Conservation (phyloP, 257 asterid genomes). For the Gentiana dahurica region DNA sequence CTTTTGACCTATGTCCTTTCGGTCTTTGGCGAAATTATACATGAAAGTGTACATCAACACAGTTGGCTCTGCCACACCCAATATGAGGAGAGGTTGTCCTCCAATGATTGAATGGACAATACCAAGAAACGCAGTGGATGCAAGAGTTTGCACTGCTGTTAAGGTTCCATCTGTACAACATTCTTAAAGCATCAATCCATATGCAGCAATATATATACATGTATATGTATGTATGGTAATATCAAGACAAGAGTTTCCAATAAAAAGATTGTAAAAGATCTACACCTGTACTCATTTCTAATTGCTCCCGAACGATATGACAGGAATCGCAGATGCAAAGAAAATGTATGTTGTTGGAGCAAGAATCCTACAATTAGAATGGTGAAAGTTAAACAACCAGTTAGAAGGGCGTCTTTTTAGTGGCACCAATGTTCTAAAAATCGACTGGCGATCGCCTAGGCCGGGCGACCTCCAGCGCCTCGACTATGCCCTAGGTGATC, state of each 20-base stretch:
- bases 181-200: constrained; percentile 3
- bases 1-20: constrained; percentile 65
- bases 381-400: background rate
- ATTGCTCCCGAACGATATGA: constrained; percentile 95
- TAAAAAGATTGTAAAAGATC: background rate
- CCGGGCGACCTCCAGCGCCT: no score
- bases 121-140: constrained; percentile 90
- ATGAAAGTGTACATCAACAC: constrained; percentile 96
- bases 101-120: constrained; percentile 82
- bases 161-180: constrained; percentile 58
- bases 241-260: background rate
- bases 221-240: no score
- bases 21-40: constrained; percentile 79
- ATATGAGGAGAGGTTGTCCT: constrained; percentile 90
- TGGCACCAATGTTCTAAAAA: no score
- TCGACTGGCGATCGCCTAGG: no score
- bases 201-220: background rate
- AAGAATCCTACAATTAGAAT: constrained; percentile 47
- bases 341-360: constrained; percentile 97
- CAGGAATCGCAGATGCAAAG: constrained; percentile 98
- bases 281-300: constrained; percentile 71
- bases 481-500: no score
- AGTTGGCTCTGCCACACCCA: constrained; percentile 98
- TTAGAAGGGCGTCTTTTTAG: no score
- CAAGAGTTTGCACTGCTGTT: constrained; percentile 96